phyloP scores from a whole-genome alignment of 2,329 filamentous ascomycete species.

The Nemania bipapillata region DNA sequence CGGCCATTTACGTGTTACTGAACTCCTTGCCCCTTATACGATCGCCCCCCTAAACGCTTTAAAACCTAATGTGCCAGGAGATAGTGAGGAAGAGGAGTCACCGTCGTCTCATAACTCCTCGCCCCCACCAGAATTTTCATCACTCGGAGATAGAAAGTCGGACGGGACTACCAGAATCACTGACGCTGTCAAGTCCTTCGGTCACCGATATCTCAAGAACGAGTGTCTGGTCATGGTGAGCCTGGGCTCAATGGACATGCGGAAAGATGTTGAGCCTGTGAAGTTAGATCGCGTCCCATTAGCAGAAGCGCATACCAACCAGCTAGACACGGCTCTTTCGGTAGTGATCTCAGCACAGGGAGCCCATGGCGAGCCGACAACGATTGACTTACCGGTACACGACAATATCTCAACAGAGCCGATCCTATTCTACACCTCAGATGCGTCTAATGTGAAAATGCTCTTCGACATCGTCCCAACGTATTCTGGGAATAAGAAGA shows the following conservation, averaged over 20 bases:
- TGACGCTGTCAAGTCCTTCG: conserved; percentile 92
- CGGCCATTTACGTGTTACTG: conserved; percentile 85
- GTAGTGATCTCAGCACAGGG: conserved; percentile 88
- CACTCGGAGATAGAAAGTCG: conserved; percentile 69
- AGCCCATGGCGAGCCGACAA: conserved; percentile 84
- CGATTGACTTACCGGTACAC: conserved; percentile 91
- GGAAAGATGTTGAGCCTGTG: conserved; percentile 82
- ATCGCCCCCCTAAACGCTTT: conserved; percentile 38
- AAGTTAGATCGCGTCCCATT: conserved; percentile 89
- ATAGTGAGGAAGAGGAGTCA: too few species aligned
- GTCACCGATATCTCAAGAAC: conserved; percentile 90
- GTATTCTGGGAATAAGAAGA: conserved; percentile 88
- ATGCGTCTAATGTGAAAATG: conserved; percentile 84
- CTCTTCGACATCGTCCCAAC: conserved; percentile 96
- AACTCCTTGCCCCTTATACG: conserved; percentile 70
- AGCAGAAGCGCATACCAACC: conserved; percentile 86
- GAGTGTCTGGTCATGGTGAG: conserved; percentile 92
- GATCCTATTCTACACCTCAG: conserved; percentile 84
- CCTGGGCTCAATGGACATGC: conserved; percentile 92
- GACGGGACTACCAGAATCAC: conserved; percentile 63
- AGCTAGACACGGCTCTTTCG: conserved; percentile 92
- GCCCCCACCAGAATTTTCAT: conserved; percentile 65
- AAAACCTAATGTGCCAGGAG: conserved; percentile 48
- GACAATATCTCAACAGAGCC: conserved; percentile 95
- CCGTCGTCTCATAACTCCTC: conserved; percentile 47